Conservation (phyloP, 305 asterid genomes). For the Fraxinus angustifolia region DNA sequence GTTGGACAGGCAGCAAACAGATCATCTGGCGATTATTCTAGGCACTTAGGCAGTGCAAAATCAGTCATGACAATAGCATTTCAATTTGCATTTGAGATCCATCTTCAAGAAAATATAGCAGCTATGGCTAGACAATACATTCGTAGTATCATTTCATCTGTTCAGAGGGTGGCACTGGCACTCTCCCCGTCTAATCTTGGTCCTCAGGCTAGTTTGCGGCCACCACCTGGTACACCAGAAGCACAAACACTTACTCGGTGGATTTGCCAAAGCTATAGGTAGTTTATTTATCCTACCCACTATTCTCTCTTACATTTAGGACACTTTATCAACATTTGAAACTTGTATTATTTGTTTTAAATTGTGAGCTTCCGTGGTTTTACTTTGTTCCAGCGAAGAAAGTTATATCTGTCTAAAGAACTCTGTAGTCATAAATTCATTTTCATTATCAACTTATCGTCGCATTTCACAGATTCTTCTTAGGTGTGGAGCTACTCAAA, state of each 20-base stretch:
- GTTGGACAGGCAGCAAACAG: constrained; percentile 55
- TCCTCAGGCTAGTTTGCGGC: constrained; percentile 42
- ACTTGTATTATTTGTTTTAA: background rate
- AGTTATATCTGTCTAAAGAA: background rate
- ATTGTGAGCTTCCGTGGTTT: background rate
- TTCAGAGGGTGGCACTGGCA: constrained; percentile 87
- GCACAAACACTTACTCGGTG: constrained; percentile 78
- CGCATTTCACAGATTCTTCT: constrained; percentile 54
- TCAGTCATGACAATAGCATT: constrained; percentile 96
- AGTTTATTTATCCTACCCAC: background rate
- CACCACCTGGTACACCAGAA: constrained; percentile 81
- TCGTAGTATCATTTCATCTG: constrained; percentile 85
- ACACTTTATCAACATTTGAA: background rate
- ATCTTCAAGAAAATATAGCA: constrained; percentile 74
- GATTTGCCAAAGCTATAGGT: constrained; percentile 97
- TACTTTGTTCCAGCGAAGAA: background rate
- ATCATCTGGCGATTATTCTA: constrained; percentile 38
- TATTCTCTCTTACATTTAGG: background rate
- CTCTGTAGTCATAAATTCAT: background rate
- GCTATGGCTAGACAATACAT: constrained; percentile 95
- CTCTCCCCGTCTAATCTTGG: constrained; percentile 71
- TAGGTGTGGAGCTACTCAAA: constrained; percentile 81
- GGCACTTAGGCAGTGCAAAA: constrained; percentile 42
- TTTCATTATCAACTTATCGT: background rate
- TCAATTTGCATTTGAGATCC: constrained; percentile 84